phyloP scores from a whole-genome alignment of 805 yeast genomes.

The Sugiyamaella qingdaonensis region DNA sequence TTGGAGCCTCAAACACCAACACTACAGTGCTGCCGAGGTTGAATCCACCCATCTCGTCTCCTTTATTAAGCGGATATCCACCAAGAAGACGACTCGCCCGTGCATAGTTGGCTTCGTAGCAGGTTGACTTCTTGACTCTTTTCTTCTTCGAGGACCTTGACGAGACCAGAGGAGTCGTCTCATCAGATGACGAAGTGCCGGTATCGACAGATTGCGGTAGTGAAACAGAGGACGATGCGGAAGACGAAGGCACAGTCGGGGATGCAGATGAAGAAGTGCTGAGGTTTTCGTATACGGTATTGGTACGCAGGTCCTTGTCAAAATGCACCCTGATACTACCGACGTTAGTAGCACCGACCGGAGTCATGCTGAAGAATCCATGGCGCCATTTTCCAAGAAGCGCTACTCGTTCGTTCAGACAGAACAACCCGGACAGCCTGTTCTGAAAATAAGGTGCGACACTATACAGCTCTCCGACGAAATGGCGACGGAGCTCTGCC shows the following conservation, averaged over 20 bases:
- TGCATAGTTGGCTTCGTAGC: constrained; percentile 90
- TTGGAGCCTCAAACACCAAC: constrained; percentile 93
- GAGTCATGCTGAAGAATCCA: constrained; percentile 97
- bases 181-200: not conserved
- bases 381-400: constrained; percentile 92
- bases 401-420: constrained; percentile 92
- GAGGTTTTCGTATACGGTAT: constrained; percentile 48
- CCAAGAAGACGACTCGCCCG: constrained; percentile 71
- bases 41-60: constrained; percentile 97
- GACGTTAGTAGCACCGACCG: constrained; percentile 98
- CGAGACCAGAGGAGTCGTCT: not conserved
- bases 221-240: constrained; percentile 8
- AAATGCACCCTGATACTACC: constrained; percentile 91
- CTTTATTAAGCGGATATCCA: constrained; percentile 85
- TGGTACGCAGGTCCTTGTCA: constrained; percentile 85
- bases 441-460: constrained; percentile 96
- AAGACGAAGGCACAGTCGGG: not conserved
- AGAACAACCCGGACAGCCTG: constrained; percentile 79
- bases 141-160: constrained; percentile 21
- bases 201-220: not conserved
- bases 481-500: constrained; percentile 85
- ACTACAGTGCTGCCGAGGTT: constrained; percentile 96
- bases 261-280: not conserved
- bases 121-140: constrained; percentile 64
- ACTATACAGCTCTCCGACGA: constrained; percentile 89